Evolutionary conservation across 2,329 filamentous ascomycete species (phyloP), one percentile per base, ranked within the genome.

Genomic region (Paracorniculantispora psalliotae): DNA sequence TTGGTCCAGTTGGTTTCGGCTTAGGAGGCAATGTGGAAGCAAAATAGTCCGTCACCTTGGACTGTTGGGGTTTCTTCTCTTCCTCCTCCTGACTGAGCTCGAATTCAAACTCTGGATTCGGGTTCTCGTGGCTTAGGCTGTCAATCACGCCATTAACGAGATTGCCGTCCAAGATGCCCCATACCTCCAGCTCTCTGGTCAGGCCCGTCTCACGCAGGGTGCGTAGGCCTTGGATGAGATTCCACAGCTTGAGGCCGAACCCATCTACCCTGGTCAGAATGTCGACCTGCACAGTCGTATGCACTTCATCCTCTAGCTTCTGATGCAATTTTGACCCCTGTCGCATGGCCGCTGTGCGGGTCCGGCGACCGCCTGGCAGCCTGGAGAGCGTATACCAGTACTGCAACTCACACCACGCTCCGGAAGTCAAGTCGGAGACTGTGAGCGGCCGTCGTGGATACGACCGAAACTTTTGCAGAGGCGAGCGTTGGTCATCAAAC

Each of bases 381-480:
- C 84, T 86, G 3, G 87, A 90, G 57, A 99, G 80, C 0, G 86
- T 90, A 74, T 96, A 97, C 79, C 86, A 92, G 67, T 96, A 96
- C 71, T 97, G 92, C 61, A 97, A 73, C 73, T 99, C 93, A 71
- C 94, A 99, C 94, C 94, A 99, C 8, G 92, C 88, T 2, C 92
- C 92, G 1, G 91, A 89, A 0, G 92, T 85, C 25, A 97, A 76
- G 71, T 99, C 94, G 2, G 90, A 92, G 1, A 97, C 94, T 0
- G 90, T 91, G 8, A 97, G 80, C 0, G 90, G 85, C 69, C 91
- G 93, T 67, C 81, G 87, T 0, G 91, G 91, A 59, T 82, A 86
- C 1, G 85, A 85, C 39, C 92, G 87, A 67, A 96, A 96, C 35
- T 89, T 85, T 62, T 91, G 81, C 2, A 97, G 75, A 0, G 92